Conservation (phyloP, 1,284 basidiomycete genomes). For the Tylopilus sp. region DNA sequence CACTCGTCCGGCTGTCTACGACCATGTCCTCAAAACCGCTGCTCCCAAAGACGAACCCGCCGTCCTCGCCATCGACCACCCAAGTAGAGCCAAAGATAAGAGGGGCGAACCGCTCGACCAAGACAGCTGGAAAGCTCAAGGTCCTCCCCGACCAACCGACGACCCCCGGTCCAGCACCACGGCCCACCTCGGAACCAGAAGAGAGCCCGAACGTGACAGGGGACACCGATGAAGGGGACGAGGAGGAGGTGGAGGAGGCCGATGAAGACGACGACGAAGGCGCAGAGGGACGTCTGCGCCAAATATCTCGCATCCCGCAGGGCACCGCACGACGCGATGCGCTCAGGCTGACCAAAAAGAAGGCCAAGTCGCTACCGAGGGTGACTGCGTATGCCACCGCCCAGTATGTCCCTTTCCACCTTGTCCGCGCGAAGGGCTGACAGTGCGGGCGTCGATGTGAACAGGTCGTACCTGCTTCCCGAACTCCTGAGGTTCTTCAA, state of each 20-base stretch:
- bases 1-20: background rate
- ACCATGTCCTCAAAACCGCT: conserved; percentile 33
- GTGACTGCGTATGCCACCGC: conserved; percentile 96
- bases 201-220: conserved; percentile 52
- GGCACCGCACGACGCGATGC: conserved; percentile 93
- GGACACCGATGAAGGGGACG: conserved; percentile 71
- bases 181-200: conserved; percentile 37
- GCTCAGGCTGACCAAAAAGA: conserved; percentile 85
- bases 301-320: conserved; percentile 89
- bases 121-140: conserved; percentile 84
- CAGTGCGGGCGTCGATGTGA: background rate
- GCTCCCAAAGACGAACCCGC: conserved; percentile 29
- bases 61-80: conserved; percentile 6
- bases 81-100: conserved; percentile 49
- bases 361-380: conserved; percentile 89
- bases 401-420: conserved; percentile 48
- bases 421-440: background rate
- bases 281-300: conserved; percentile 78
- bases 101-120: conserved; percentile 82
- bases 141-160: conserved; percentile 92
- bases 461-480: conserved; percentile 82
- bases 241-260: conserved; percentile 70
- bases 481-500: conserved; percentile 88
- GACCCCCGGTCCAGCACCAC: conserved; percentile 65
- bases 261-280: conserved; percentile 60